These are phyloP conservation scores for Teratosphaeria epicoccoides DNA, from an alignment of 2,329 filamentous ascomycete species.

Conservation along the genomic window DNA sequence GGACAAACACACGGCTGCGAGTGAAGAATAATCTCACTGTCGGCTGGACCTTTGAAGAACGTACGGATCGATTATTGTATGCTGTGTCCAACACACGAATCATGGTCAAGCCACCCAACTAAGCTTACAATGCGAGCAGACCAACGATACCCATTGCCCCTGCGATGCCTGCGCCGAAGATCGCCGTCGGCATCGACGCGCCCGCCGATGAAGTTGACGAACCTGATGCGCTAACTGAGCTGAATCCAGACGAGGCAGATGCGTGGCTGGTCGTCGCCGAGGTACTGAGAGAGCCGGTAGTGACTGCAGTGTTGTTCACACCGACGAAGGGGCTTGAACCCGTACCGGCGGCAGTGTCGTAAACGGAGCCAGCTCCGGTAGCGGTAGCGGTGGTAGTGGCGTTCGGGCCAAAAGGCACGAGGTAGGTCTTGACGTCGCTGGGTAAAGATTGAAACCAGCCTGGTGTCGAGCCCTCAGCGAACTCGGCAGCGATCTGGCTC, in stretches of 20 bases:
- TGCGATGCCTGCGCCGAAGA: conserved; percentile 30
- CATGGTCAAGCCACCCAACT: neutral
- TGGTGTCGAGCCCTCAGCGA: conserved; percentile 34
- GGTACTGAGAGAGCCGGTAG: conserved; percentile 3
- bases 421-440: conserved; percentile 33
- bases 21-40: no score
- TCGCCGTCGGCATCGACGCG: conserved; percentile 28
- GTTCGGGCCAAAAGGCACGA: conserved; percentile 23
- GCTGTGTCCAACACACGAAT: no score
- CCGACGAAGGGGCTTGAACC: conserved; percentile 1
- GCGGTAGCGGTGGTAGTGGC: conserved; percentile 6
- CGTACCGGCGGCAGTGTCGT: conserved; percentile 6
- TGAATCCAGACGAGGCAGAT: conserved; percentile 8
- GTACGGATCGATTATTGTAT: no score
- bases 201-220: conserved; percentile 6
- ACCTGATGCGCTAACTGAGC: conserved; percentile 4
- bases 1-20: no score
- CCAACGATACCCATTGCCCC: conserved; percentile 34
- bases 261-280: conserved; percentile 7
- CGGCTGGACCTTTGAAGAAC: no score
- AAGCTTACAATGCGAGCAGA: conserved; percentile 32
- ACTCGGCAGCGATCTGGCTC: conserved; percentile 32
- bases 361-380: conserved; percentile 1
- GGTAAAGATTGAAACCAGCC: conserved; percentile 37
- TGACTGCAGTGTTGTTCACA: conserved; percentile 4